Conservation (phyloP, 2,329 filamentous ascomycete genomes). For the Penicillium sp. region DNA sequence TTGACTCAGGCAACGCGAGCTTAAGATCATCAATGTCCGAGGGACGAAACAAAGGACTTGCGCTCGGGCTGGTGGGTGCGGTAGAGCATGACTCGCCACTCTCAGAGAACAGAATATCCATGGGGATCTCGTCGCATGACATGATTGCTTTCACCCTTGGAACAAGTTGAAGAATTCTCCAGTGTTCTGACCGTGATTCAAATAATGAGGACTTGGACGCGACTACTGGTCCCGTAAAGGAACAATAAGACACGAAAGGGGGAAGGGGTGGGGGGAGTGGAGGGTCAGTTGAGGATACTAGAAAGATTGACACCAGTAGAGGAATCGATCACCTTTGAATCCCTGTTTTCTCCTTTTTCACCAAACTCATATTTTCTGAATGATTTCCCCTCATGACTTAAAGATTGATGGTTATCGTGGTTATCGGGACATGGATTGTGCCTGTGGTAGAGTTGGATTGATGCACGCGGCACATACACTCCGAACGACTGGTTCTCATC, state of each 20-base stretch:
- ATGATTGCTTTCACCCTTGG: background rate
- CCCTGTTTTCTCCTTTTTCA: background rate
- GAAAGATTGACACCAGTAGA: background rate
- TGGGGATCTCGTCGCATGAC: conserved; percentile 11
- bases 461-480: background rate
- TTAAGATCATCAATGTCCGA: conserved; percentile 23
- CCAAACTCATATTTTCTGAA: background rate
- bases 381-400: background rate
- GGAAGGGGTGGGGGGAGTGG: background rate
- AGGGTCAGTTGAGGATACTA: background rate
- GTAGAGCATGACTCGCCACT: conserved; percentile 24
- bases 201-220: background rate
- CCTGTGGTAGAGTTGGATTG: background rate
- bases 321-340: background rate
- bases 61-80: conserved; percentile 27
- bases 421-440: background rate
- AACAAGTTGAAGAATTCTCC: background rate
- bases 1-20: conserved; percentile 12
- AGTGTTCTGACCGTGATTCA: background rate
- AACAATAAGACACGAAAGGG: too few species aligned
- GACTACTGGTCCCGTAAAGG: background rate
- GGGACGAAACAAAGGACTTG: conserved; percentile 29
- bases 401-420: background rate
- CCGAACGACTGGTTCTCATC: background rate
- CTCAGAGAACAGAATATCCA: conserved; percentile 25